Evolutionary conservation across 805 yeast genomes (phyloP).

Genomic region (Barnettozyma populi): DNA sequence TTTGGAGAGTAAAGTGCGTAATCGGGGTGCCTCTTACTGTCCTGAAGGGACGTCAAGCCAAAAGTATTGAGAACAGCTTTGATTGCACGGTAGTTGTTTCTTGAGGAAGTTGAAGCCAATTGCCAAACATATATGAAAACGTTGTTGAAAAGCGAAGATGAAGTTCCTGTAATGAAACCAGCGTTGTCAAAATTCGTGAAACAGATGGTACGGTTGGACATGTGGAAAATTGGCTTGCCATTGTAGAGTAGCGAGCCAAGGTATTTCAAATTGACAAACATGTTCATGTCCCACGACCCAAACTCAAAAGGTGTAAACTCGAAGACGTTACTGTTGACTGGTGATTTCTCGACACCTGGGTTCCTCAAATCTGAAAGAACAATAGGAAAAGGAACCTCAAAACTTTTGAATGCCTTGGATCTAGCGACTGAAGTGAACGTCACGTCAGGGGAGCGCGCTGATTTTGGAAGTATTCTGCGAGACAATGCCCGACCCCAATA

Average conservation of each 20-base stretch:
- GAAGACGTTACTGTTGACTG: conserved; percentile 39
- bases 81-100: conserved; percentile 29
- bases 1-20: conserved; percentile 59
- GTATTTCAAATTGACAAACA: conserved; percentile 46
- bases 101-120: conserved; percentile 28
- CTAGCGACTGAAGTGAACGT: conserved; percentile 36
- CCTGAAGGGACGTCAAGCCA: conserved; percentile 36
- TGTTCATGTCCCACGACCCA: conserved; percentile 59
- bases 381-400: conserved; percentile 46
- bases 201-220: conserved; percentile 34
- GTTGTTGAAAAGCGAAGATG: conserved; percentile 53
- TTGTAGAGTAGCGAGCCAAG: conserved; percentile 44
- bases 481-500: conserved; percentile 65
- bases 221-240: conserved; percentile 34
- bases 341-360: conserved; percentile 28
- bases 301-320: conserved; percentile 64
- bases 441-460: conserved; percentile 30
- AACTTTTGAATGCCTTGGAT: conserved; percentile 31
- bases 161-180: conserved; percentile 57
- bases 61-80: conserved; percentile 36
- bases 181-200: conserved; percentile 50
- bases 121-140: conserved; percentile 41
- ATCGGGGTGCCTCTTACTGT: conserved; percentile 42
- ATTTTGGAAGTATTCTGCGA: conserved; percentile 37
- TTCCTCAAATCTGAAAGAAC: conserved; percentile 36